Base-by-base conservation (phyloP, 345 rosid species). In the Acer saccharum region DNA sequence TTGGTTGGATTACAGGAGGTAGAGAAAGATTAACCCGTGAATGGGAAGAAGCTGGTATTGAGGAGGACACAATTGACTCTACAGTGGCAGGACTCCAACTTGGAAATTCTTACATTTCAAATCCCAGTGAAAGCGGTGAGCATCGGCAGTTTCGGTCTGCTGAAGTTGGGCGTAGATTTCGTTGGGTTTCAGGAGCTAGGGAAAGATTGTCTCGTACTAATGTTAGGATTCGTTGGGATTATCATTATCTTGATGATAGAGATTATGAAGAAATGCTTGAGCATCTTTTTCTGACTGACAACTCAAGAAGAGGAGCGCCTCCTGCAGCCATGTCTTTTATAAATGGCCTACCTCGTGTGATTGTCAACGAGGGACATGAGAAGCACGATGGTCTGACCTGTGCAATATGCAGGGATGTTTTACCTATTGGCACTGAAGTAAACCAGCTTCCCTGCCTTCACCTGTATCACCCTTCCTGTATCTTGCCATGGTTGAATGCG, bases 351-450 rank as follows among this genome's bases (percentile, higher is more conserved):
- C 97, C 99, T 62, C 72, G 57, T 32, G 79, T 90, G 63, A 81
- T 79, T 77, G 75, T 89, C 61, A 79, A 65, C 10, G 79, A 85
- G 82, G 90, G 90, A 55, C 88, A 87, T 78, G 79, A 79, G 63
- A 91, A 84, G 64, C 77, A 81, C 67, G 93, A 82, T 41, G 82
- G 74, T 79, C 72, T 86, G 69, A 81, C 84, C 60, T 95, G 99
- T 86, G 97, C 99, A 14, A 85, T 95, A 75, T 95, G 99, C 89
- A 95, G 92, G 83, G 99, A 95, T 81, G 65, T 87, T 77, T 86
- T 89, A 78, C 32, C 78, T 21, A 64, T 82, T 23, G 87, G 94
- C 71, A 85, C 82, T 71, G 90, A 89, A 87, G 93, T 84, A 39
- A 90, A 79, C 73, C 88, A 91, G 81, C 98, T 95, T 82, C 99